These are phyloP conservation scores for Colletotrichum eremochloae DNA, from an alignment of 2,329 filamentous ascomycete species.

Conservation along the genomic window DNA sequence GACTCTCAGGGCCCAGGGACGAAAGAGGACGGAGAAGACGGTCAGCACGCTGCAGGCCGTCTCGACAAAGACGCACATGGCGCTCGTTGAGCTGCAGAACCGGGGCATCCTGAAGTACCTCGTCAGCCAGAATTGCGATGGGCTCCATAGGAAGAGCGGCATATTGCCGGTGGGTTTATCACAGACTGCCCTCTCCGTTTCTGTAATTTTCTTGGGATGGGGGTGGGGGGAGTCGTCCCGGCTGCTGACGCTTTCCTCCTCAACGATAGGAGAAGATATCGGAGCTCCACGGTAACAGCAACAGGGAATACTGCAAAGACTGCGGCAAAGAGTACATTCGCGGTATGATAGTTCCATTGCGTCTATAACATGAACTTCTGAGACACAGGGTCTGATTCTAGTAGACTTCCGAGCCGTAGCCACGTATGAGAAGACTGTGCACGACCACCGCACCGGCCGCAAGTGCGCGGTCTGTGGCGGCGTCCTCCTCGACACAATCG, in stretches of 20 bases:
- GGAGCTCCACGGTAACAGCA: conserved; percentile 63
- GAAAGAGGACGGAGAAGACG: conserved; percentile 49
- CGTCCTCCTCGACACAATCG: conserved; percentile 57
- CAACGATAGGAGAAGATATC: conserved; percentile 54
- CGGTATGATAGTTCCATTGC: conserved; percentile 46
- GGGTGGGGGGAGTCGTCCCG: too few relatives aligned
- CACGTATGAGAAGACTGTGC: conserved; percentile 56
- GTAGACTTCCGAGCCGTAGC: conserved; percentile 60
- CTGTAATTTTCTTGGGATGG: too few relatives aligned
- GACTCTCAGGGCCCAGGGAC: conserved; percentile 59
- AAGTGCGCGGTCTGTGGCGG: conserved; percentile 57
- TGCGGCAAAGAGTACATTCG: conserved; percentile 62
- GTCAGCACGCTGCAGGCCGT: conserved; percentile 58
- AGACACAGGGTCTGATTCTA: not conserved
- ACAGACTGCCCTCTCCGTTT: not conserved
- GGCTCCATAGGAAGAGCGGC: conserved; percentile 59
- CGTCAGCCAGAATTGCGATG: conserved; percentile 61
- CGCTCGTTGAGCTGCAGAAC: conserved; percentile 59
- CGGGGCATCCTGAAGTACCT: conserved; percentile 57
- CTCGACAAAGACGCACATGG: conserved; percentile 62
- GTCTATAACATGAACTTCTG: not conserved
- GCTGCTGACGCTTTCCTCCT: not conserved
- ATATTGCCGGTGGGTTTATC: conserved; percentile 55
- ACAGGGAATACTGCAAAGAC: conserved; percentile 58
- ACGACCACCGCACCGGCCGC: conserved; percentile 61